phyloP scores from a whole-genome alignment of 306 rosid genomes.

The Prinsepia uniflora region DNA sequence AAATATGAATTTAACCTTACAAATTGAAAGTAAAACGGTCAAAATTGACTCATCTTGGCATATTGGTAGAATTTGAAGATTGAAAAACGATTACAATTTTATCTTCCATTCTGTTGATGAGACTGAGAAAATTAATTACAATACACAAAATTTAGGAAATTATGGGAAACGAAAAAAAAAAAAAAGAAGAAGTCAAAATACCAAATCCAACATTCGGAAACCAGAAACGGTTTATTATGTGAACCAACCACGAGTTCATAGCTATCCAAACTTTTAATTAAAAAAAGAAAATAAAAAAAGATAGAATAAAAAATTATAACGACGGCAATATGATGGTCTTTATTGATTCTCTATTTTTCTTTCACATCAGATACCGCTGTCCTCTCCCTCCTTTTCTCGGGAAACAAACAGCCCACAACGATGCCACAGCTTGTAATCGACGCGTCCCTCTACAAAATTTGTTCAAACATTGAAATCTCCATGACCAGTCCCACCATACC shows the following conservation, averaged over 20 bases:
- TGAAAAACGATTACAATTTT: neutral
- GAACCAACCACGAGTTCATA: neutral
- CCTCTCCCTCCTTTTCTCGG: constrained; percentile 27
- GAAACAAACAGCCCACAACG: constrained; percentile 37
- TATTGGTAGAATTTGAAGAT: too few relatives aligned
- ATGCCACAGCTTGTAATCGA: neutral
- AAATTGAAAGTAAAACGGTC: too few relatives aligned
- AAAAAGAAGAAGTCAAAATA: neutral
- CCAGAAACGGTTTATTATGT: neutral
- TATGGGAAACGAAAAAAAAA: neutral
- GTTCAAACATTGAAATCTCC: neutral
- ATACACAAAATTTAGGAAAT: neutral
- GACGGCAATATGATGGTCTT: neutral
- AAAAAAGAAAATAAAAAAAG: neutral
- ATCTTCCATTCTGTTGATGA: neutral
- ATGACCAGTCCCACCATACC: constrained; percentile 2
- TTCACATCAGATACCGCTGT: constrained; percentile 44
- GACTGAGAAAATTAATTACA: neutral
- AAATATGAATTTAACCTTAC: too few relatives aligned
- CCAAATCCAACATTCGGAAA: constrained; percentile 2
- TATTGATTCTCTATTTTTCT: constrained; percentile 14
- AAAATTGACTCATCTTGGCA: too few relatives aligned
- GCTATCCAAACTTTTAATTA: neutral
- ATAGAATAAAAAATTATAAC: neutral
- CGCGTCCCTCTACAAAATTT: constrained; percentile 12